Evolutionary conservation across 2,329 filamentous ascomycete genomes (phyloP).

Genomic region (Colletotrichum magnum): DNA sequence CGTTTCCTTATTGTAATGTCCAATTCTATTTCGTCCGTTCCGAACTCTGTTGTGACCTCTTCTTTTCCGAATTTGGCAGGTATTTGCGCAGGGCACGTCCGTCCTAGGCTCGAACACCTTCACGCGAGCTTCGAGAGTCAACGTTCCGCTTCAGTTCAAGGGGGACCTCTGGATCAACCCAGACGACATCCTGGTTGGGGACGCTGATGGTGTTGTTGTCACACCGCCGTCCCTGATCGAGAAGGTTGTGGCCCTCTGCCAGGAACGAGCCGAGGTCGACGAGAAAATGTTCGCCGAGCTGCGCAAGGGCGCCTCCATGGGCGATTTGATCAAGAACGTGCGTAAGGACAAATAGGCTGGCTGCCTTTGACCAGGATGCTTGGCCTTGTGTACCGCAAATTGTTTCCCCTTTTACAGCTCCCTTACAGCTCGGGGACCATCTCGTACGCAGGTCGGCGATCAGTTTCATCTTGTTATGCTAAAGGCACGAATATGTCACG

Average conservation of each 20-base stretch:
- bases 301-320: slow-evolving; percentile 31
- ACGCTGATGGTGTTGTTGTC: slow-evolving; percentile 49
- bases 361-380: background rate
- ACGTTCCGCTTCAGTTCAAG: slow-evolving; percentile 47
- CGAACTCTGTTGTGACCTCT: background rate
- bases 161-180: slow-evolving; percentile 49
- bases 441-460: no score
- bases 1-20: no score
- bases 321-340: slow-evolving; percentile 24
- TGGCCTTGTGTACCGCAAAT: background rate
- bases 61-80: slow-evolving; percentile 36
- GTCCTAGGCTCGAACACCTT: slow-evolving; percentile 50
- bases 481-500: no score
- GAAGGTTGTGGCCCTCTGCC: slow-evolving; percentile 46
- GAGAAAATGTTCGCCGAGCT: slow-evolving; percentile 44
- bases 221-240: slow-evolving; percentile 45
- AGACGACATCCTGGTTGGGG: slow-evolving; percentile 47
- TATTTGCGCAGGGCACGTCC: slow-evolving; percentile 47
- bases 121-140: slow-evolving; percentile 46
- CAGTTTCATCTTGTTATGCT: no score
- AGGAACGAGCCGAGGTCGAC: slow-evolving; percentile 47
- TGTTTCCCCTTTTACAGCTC: no score
- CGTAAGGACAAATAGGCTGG: slow-evolving; percentile 8
- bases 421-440: no score
- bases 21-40: no score